A percentile compares a stretch with the other conserved stretches of the same genome.
These are phyloP conservation scores for Nephelium lappaceum DNA, from an alignment of 345 rosid genomes.

Conservation along the genomic window DNA sequence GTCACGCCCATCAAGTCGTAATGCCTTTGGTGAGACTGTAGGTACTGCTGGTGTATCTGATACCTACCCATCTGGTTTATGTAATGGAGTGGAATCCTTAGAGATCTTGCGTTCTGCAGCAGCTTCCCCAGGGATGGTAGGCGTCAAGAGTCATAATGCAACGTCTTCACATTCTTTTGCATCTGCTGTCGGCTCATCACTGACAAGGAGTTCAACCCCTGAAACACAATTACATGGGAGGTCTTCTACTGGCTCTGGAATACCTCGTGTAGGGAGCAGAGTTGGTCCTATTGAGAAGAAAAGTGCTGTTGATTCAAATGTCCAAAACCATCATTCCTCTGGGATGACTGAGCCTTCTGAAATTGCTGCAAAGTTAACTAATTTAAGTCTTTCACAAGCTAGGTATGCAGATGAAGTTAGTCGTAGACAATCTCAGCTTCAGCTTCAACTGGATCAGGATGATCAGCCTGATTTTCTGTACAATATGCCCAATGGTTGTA, in stretches of 20 bases:
- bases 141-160: conserved; percentile 37
- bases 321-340: conserved; percentile 50
- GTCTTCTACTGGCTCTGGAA: conserved; percentile 49
- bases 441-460: conserved; percentile 44
- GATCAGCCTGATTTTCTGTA: conserved; percentile 49
- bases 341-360: conserved; percentile 52
- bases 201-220: conserved; percentile 71
- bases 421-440: conserved; percentile 38
- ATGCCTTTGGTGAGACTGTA: conserved; percentile 61
- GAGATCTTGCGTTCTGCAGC: conserved; percentile 53
- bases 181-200: conserved; percentile 59
- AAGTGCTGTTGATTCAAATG: conserved; percentile 40
- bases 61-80: conserved; percentile 41
- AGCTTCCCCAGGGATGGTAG: conserved; percentile 43
- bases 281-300: conserved; percentile 55
- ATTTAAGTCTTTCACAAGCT: conserved; percentile 51
- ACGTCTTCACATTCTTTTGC: conserved; percentile 43
- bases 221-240: conserved; percentile 63
- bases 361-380: conserved; percentile 59
- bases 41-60: conserved; percentile 42
- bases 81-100: conserved; percentile 44
- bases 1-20: conserved; percentile 71
- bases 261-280: conserved; percentile 71
- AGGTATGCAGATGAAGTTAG: conserved; percentile 47
- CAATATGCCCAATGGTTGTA: conserved; percentile 52